Percentiles rank a stretch among this genome's conserved stretches.
phyloP scores from a whole-genome alignment of 75 land plant species.

The Sequoiadendron giganteum region DNA sequence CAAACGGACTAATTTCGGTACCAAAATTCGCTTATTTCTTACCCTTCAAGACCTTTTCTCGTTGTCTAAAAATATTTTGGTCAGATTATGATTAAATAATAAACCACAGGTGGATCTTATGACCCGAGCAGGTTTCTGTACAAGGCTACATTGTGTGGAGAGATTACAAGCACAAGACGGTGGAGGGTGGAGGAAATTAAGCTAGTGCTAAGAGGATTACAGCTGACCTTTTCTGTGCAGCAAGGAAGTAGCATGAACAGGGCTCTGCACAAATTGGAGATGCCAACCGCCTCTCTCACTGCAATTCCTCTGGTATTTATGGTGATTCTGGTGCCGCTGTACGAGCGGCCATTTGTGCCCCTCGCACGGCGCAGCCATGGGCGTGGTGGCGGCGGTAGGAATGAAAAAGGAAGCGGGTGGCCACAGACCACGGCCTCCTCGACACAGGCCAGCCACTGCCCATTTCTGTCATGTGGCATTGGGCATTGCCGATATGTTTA shows the following conservation, averaged over 20 bases:
- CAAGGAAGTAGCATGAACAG: slow-evolving; percentile 81
- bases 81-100: neutral
- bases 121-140: slow-evolving; percentile 35
- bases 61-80: neutral
- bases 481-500: slow-evolving; percentile 82
- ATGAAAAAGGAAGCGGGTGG: slow-evolving; percentile 44
- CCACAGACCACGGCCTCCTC: slow-evolving; percentile 17
- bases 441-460: slow-evolving; percentile 42
- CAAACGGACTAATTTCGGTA: neutral
- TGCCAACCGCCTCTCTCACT: slow-evolving; percentile 79
- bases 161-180: slow-evolving; percentile 20
- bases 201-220: slow-evolving; percentile 54
- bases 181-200: slow-evolving; percentile 78
- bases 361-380: slow-evolving; percentile 48
- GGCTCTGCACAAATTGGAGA: slow-evolving; percentile 35
- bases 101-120: neutral
- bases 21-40: neutral
- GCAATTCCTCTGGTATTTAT: slow-evolving; percentile 57
- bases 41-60: neutral
- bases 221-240: slow-evolving; percentile 71
- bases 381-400: slow-evolving; percentile 65
- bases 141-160: slow-evolving; percentile 38
- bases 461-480: slow-evolving; percentile 63
- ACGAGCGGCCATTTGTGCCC: slow-evolving; percentile 60
- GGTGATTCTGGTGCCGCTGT: slow-evolving; percentile 59